Base-by-base conservation (phyloP, 2,329 filamentous ascomycete species). In the Septoria petroselini region DNA sequence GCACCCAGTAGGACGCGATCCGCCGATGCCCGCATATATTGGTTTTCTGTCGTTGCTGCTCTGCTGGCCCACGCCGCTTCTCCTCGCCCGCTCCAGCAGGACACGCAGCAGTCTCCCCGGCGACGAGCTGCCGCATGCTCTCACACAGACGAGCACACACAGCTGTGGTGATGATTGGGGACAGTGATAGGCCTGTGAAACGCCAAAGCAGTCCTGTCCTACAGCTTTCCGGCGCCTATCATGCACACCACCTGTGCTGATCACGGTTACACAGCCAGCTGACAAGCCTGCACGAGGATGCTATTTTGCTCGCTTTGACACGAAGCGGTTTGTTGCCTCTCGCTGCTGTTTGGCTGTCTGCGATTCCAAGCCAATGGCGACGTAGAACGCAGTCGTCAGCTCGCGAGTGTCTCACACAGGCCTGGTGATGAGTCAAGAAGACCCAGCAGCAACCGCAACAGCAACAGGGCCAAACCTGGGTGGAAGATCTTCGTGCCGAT, bases 1-100 rank as follows among this genome's bases (percentile, higher is more conserved):
- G 23, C 25, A 21, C 50, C 23, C 50, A 52, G 38, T 52, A 48
- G 50, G 50, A 52, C 39, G 15, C 31, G 31, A 52, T 41, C 44
- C 44, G 50, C 40, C 15, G 12, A 19, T 8, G 27, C 40, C 34
- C 12, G 34, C 34, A 37, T 37, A 9, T 27, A n/a, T n/a, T n/a
- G n/a, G n/a, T n/a, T n/a, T n/a, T n/a, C n/a, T n/a, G n/a, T n/a
- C n/a, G n/a, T n/a, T n/a, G n/a, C n/a, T n/a, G n/a, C n/a, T n/a
- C n/a, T n/a, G n/a, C n/a, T n/a, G n/a, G n/a, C n/a, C n/a, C 23
- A 27, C 23, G 23, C 23, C 23, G 23, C 23, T 27, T 27, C 23
- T 27, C 23, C 23, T 27, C 23, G 23, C 23, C 23, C 5, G 23
- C 5, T 5, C 23, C 5, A 9, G 23, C 5, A 5, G 9, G 23